Base-by-base conservation (phyloP, 1,284 basidiomycete genomes). In the Inonotus hispidus region DNA sequence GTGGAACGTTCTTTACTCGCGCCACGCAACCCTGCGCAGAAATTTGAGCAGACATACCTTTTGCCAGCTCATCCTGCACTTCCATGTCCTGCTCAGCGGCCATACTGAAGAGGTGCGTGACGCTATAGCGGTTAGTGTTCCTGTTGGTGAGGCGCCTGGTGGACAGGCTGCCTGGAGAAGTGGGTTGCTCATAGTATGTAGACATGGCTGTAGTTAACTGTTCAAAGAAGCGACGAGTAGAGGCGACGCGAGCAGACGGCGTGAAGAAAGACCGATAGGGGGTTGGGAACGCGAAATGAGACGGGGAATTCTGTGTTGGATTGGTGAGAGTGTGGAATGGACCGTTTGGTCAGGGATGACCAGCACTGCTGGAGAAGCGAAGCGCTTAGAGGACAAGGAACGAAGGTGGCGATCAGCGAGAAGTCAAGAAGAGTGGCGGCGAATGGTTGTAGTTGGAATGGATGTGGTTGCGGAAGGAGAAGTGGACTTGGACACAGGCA, bases 51-150 rank as follows among this genome's bases (percentile, higher is more conserved):
- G 47, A 78, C 87, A 67, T 71, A 93, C 93, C 92, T 82, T 93
- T 81, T 8, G 95, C 95, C 62, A 99, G 79, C 74, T 99, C 96
- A 74, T 99, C 96, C 75, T 98, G 95, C 47, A 98, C 92, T 73
- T 99, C 97, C 29, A 97, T 91, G 72, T 99, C 96, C 80, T 98
- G 94, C 75, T 99, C 95, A 29, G 95, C 96, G 11, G 95, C 95
- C 87, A 99, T 94, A 69, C 91, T 94, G 74, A 98, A 98, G 68
- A 98, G 82, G 23, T 93, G 93, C 59, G 93, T 98, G 63, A 98
- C 95, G 71, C 90, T 93, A 78, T 97, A 98, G 61, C 95, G 88
- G 77, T 98, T 98, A 64, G 93, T 95, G 75, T 95, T 97, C 73
- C 95, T 80, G 79, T 92, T 93, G 38, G 90, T 91, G 69, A 90